Evolutionary conservation across 352 stramenopile species (phyloP).

Genomic region (Globisporangium perplexum): DNA sequence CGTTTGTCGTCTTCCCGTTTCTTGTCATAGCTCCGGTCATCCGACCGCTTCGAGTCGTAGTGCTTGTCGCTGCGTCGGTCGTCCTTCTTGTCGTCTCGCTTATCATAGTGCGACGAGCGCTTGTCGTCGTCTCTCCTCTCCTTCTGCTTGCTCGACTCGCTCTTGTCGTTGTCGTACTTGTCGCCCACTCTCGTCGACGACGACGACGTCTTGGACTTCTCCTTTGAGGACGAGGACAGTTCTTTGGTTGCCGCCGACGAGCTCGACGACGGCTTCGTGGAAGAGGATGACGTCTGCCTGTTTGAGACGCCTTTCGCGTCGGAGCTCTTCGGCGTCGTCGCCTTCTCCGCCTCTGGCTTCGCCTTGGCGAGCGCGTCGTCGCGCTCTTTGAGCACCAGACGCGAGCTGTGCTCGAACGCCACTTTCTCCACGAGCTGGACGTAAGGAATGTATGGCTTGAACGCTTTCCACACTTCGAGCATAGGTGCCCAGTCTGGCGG

Average conservation of each 20-base stretch:
- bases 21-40: slow-evolving; percentile 12
- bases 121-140: slow-evolving; percentile 2
- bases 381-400: slow-evolving; percentile 11
- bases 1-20: neutral
- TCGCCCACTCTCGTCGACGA: neutral
- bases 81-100: slow-evolving; percentile 1
- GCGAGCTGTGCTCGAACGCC: slow-evolving; percentile 14
- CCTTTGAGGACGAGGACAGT: neutral
- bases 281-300: neutral
- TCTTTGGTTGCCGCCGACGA: neutral
- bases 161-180: neutral
- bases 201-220: neutral
- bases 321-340: neutral
- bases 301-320: neutral
- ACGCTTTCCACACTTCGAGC: slow-evolving; percentile 26
- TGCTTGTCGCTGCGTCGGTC: slow-evolving; percentile 11
- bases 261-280: neutral
- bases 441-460: slow-evolving; percentile 37
- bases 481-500: slow-evolving; percentile 22
- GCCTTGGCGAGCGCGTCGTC: slow-evolving; percentile 7
- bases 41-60: slow-evolving; percentile 4
- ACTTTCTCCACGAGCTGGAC: slow-evolving; percentile 32
- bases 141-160: neutral
- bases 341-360: neutral
- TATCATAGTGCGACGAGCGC: neutral